Evolutionary conservation across 1,284 basidiomycete genomes (phyloP).

Genomic region (Cryptococcus amylolentus): DNA sequence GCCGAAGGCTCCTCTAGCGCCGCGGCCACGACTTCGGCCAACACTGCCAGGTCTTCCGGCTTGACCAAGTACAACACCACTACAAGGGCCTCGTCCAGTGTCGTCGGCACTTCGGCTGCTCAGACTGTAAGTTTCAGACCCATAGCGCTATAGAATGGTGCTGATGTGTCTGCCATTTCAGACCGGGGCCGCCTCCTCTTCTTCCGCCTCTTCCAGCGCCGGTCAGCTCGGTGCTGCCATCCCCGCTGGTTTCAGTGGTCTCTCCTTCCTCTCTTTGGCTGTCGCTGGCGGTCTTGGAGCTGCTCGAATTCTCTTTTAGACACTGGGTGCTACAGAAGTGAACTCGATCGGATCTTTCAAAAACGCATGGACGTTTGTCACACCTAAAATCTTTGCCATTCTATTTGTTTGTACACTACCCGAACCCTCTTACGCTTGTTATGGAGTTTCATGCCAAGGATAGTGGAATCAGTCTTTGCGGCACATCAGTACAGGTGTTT

Average conservation of each 20-base stretch:
- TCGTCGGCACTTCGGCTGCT: constrained; percentile 6
- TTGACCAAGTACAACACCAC: constrained; percentile 15
- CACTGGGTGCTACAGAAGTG: too few species aligned
- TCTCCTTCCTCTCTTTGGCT: constrained; percentile 8
- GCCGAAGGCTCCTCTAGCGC: constrained; percentile 1
- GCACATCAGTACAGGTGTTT: too few species aligned
- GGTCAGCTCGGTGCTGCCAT: neutral
- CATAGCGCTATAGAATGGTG: neutral
- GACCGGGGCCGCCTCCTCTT: neutral
- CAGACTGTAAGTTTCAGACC: constrained; percentile 10
- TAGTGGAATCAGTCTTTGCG: too few species aligned
- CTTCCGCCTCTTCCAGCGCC: neutral
- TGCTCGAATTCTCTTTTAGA: constrained; percentile 3
- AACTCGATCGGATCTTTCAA: too few species aligned
- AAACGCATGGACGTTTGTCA: too few species aligned
- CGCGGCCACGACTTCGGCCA: constrained; percentile 2
- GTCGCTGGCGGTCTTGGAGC: constrained; percentile 12
- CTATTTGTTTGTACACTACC: neutral
- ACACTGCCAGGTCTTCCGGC: constrained; percentile 2
- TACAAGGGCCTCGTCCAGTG: constrained; percentile 4
- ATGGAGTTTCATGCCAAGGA: too few species aligned
- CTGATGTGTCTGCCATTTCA: neutral
- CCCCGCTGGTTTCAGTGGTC: neutral
- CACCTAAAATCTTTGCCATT: neutral
- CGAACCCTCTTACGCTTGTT: neutral